Evolutionary conservation across 176 grass and related monocot genomes (phyloP).

Genomic region (Hyparrhenia diplandra): DNA sequence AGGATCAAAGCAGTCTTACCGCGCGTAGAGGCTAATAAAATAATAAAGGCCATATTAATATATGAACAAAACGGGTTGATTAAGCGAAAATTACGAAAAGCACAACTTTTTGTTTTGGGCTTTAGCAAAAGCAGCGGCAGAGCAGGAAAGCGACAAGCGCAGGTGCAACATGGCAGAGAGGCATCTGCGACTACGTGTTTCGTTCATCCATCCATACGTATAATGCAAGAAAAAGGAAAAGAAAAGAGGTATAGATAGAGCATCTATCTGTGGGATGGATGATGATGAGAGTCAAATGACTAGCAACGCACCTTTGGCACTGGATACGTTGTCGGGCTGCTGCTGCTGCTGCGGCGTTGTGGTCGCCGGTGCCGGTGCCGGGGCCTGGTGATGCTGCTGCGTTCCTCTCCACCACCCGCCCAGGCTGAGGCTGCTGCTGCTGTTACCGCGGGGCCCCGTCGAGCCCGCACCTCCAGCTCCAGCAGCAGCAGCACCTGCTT

Average conservation of each 20-base stretch:
- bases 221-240: neutral
- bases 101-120: neutral
- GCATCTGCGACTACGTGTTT: neutral
- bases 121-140: neutral
- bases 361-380: neutral
- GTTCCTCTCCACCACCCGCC: neutral
- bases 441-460: neutral
- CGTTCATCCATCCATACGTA: neutral
- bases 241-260: neutral
- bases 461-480: neutral
- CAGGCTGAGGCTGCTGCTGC: neutral
- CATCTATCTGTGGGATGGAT: neutral
- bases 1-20: too few relatives aligned
- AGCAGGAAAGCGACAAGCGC: neutral
- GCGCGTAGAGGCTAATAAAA: too few relatives aligned
- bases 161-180: neutral
- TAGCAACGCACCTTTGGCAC: constrained; percentile 21
- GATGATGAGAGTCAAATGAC: neutral
- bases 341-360: neutral
- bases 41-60: too few relatives aligned
- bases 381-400: neutral
- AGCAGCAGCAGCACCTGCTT: neutral
- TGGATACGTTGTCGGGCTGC: constrained; percentile 14
- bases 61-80: too few relatives aligned
- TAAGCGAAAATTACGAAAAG: too few relatives aligned